Evolutionary conservation across 495 filamentous ascomycete genomes (phyloP), one percentile per base, ranked within the genome.

Genomic region (Talaromyces adpressus): DNA sequence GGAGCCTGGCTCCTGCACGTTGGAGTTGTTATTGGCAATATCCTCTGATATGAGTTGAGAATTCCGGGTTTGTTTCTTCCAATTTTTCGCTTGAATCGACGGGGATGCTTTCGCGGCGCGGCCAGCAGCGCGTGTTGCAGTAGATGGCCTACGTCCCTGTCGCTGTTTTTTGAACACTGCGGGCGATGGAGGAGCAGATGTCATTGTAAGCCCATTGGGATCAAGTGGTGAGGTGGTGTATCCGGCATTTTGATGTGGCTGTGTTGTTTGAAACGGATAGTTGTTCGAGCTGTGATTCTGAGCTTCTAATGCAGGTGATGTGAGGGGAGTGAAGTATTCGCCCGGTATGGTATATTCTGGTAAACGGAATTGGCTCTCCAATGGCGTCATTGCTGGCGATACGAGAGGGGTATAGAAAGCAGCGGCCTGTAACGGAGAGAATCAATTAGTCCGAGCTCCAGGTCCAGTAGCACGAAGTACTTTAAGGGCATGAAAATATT

Each of bases 291-390:
- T 68, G 74, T 86, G 74, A 62, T 86, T 86, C 71, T 95, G 91
- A 11, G 91, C 90, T 72, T 93, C 87, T 34, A 97, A 81, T 4
- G 93, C 93, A 0, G 94, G 94, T 25, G 94, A 97, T 1, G 90
- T 95, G 52, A 98, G 79, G 5, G 94, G 94, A 67, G 92, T 97
- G 70, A 98, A 96, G 72, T 94, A 93, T 51, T 92, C 91, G n/a
- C 89, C 87, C 9, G 90, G 89, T 12, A 92, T 85, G 12, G 88
- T 86, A 70, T 91, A 97, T 63, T 92, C 90, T 11, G 87, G 85
- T 51, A 92, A 85, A 52, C 86, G 81, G 72, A 95, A 96, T 70
- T 92, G 89, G 34, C 85, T 83, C 65, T 97, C 93, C 54, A 94
- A 82, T 29, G 94, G 93, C 9, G 93, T 96, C 68, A 97, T 93